These are phyloP conservation scores for Trichoderma gamsii DNA, from an alignment of 495 filamentous ascomycete genomes.

Conservation along the genomic window DNA sequence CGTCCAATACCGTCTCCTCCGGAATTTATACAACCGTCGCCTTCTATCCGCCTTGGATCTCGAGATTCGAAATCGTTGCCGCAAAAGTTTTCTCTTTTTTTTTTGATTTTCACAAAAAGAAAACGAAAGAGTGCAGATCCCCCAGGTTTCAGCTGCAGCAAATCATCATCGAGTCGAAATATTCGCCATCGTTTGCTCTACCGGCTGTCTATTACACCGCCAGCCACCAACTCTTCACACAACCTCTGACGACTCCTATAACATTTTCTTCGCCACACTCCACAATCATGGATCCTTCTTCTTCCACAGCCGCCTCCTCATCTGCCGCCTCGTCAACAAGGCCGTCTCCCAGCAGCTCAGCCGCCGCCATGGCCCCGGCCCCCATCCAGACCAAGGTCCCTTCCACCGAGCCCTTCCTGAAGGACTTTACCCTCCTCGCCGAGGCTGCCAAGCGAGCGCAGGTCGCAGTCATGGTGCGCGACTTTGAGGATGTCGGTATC, in stretches of 20 bases:
- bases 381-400: slow-evolving; percentile 28
- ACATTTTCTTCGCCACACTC: neutral
- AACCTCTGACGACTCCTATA: neutral
- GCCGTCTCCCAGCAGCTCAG: slow-evolving; percentile 21
- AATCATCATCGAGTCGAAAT: neutral
- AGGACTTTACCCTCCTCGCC: slow-evolving; percentile 81
- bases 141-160: neutral
- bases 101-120: neutral
- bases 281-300: slow-evolving; percentile 33
- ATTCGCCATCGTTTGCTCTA: neutral
- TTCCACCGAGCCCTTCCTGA: slow-evolving; percentile 59
- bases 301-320: slow-evolving; percentile 17
- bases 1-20: neutral
- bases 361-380: slow-evolving; percentile 32
- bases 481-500: slow-evolving; percentile 63
- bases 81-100: neutral
- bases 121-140: neutral
- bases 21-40: neutral
- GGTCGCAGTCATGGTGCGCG: slow-evolving; percentile 78
- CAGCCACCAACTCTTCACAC: neutral
- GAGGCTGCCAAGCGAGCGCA: slow-evolving; percentile 92
- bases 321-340: slow-evolving; percentile 23
- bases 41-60: neutral
- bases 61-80: neutral
- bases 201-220: neutral